Evolutionary conservation across 306 rosid species (phyloP).

Genomic region (Acacia melanoxylon): DNA sequence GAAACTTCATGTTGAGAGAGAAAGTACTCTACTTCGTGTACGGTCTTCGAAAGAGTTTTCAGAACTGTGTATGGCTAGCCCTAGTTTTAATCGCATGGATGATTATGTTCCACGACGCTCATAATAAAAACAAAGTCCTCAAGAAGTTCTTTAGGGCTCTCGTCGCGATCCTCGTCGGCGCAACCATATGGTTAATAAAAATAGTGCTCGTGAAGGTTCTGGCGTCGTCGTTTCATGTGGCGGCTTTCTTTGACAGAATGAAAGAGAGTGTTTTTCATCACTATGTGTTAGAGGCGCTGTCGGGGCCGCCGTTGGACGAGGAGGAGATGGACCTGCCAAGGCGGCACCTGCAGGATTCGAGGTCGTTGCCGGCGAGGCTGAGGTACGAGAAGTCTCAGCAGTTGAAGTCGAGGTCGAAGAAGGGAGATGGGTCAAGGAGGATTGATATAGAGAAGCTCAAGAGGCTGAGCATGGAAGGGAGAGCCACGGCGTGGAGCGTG

Average conservation of each 20-base stretch:
- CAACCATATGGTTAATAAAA: conserved; percentile 22
- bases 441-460: conserved; percentile 22
- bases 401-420: neutral
- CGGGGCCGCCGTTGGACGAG: conserved; percentile 19
- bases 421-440: neutral
- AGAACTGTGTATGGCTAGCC: conserved; percentile 24
- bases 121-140: neutral
- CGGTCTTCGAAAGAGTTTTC: conserved; percentile 23
- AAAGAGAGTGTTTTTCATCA: conserved; percentile 31
- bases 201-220: conserved; percentile 9
- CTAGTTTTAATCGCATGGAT: conserved; percentile 22
- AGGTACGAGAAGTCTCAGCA: neutral
- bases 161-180: neutral
- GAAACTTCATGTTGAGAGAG: conserved; percentile 27
- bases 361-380: neutral
- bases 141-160: conserved; percentile 5
- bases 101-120: neutral
- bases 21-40: conserved; percentile 26
- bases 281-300: conserved; percentile 8
- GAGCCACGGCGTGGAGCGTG: conserved; percentile 23
- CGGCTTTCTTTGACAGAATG: conserved; percentile 31
- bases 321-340: neutral
- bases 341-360: neutral
- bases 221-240: conserved; percentile 25
- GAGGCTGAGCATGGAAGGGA: conserved; percentile 18